These are phyloP conservation scores for Fusarium brevicatenulatum DNA, from an alignment of 2,329 filamentous ascomycete species.

Conservation along the genomic window DNA sequence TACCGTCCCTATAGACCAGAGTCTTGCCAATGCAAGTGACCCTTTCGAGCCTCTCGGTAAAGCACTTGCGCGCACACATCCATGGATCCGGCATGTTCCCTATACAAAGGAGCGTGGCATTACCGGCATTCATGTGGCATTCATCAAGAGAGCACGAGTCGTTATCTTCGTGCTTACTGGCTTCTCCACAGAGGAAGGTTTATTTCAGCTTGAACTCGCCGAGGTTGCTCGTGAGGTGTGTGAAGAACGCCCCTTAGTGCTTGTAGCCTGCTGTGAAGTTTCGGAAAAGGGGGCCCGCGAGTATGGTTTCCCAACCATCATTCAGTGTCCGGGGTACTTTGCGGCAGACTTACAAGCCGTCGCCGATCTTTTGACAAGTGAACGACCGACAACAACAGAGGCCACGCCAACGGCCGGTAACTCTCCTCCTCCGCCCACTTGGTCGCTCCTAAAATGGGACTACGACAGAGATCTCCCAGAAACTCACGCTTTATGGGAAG, in stretches of 20 bases:
- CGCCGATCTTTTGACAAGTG: conserved; percentile 63
- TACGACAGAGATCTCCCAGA: conserved; percentile 52
- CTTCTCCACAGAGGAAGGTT: conserved; percentile 57
- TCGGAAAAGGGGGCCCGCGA: conserved; percentile 52
- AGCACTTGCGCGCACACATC: conserved; percentile 68
- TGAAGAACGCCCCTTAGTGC: conserved; percentile 61
- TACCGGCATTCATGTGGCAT: conserved; percentile 70
- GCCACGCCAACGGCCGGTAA: conserved; percentile 13
- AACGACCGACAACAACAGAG: conserved; percentile 31
- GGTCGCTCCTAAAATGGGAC: conserved; percentile 57
- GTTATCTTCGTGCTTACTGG: conserved; percentile 71
- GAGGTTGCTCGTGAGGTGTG: conserved; percentile 56
- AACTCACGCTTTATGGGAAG: conserved; percentile 60
- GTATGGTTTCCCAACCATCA: conserved; percentile 60
- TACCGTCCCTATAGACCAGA: conserved; percentile 57
- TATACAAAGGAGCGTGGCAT: conserved; percentile 73
- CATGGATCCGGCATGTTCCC: conserved; percentile 75
- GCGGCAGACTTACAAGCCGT: conserved; percentile 59
- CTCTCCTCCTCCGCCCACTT: conserved; percentile 47
- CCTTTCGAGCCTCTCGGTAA: conserved; percentile 78
- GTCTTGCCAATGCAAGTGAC: conserved; percentile 61
- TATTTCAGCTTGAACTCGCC: conserved; percentile 63
- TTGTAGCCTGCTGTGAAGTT: conserved; percentile 62
- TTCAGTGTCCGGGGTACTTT: conserved; percentile 61
- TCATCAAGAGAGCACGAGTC: conserved; percentile 68